Evolutionary conservation across 768 basidiomycete species (phyloP).

Genomic region (Trametes elegans): DNA sequence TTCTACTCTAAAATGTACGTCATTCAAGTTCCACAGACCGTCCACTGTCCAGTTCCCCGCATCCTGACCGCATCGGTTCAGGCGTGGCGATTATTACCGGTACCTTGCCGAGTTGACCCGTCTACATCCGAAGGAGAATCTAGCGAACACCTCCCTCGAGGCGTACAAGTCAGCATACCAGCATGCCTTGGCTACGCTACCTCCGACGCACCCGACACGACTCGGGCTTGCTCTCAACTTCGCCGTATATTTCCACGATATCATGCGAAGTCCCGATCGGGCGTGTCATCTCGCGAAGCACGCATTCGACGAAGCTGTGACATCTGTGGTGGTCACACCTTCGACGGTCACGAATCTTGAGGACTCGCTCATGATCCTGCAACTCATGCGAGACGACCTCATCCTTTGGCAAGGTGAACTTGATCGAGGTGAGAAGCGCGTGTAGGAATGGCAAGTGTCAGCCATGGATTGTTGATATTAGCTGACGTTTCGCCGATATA

Average conservation of each 20-base stretch:
- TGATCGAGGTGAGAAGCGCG: conserved; percentile 4
- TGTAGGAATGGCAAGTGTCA: too few relatives aligned
- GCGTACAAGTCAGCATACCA: conserved; percentile 86
- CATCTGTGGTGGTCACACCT: conserved; percentile 26
- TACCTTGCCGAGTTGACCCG: conserved; percentile 87
- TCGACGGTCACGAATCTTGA: conserved; percentile 50
- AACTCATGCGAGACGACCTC: conserved; percentile 81
- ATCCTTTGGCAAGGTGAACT: conserved; percentile 85
- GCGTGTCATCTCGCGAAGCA: conserved; percentile 90
- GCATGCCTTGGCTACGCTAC: conserved; percentile 73
- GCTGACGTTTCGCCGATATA: too few relatives aligned
- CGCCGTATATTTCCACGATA: conserved; percentile 92
- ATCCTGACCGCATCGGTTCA: too few relatives aligned
- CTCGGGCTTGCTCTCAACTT: conserved; percentile 89
- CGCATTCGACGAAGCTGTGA: conserved; percentile 88
- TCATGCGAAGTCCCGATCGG: conserved; percentile 78
- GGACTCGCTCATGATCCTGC: conserved; percentile 83
- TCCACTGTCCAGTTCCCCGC: too few relatives aligned
- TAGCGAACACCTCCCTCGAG: conserved; percentile 74
- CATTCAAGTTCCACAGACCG: too few relatives aligned
- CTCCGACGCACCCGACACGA: conserved; percentile 80
- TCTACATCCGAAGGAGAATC: conserved; percentile 62
- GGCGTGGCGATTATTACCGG: conserved; percentile 90
- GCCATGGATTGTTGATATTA: too few relatives aligned
- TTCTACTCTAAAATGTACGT: conserved; percentile 88